Evolutionary conservation across 306 rosid genomes (phyloP).

Genomic region (Medicago lupulina): DNA sequence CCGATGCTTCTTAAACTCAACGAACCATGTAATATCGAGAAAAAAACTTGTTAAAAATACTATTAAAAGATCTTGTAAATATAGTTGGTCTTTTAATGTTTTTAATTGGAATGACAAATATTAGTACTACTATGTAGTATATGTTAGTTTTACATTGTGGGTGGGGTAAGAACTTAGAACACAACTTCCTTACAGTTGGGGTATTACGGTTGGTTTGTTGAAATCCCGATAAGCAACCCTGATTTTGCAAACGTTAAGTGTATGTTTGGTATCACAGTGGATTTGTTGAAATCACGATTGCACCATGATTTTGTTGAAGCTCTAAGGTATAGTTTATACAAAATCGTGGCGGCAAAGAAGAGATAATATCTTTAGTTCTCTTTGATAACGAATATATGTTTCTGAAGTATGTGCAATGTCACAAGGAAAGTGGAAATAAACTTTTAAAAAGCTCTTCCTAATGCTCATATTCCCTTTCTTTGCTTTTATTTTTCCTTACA

Average conservation of each 20-base stretch:
- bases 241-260: too few relatives aligned
- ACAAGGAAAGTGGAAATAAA: neutral
- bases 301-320: too few relatives aligned
- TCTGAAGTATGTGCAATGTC: neutral
- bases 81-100: neutral
- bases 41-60: slow-evolving; percentile 18
- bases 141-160: neutral
- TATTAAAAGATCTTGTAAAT: slow-evolving; percentile 1
- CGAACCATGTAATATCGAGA: neutral
- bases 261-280: too few relatives aligned
- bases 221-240: too few relatives aligned
- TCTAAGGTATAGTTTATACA: too few relatives aligned
- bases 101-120: neutral
- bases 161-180: neutral
- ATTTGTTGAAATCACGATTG: too few relatives aligned
- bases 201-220: too few relatives aligned
- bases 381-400: neutral
- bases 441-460: neutral
- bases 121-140: slow-evolving; percentile 6
- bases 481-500: slow-evolving; percentile 28
- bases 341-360: neutral
- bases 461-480: slow-evolving; percentile 4
- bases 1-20: slow-evolving; percentile 14
- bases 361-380: neutral
- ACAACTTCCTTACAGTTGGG: neutral